Evolutionary conservation across 768 basidiomycete species (phyloP).

Genomic region (Paxillus ammoniavirescens): DNA sequence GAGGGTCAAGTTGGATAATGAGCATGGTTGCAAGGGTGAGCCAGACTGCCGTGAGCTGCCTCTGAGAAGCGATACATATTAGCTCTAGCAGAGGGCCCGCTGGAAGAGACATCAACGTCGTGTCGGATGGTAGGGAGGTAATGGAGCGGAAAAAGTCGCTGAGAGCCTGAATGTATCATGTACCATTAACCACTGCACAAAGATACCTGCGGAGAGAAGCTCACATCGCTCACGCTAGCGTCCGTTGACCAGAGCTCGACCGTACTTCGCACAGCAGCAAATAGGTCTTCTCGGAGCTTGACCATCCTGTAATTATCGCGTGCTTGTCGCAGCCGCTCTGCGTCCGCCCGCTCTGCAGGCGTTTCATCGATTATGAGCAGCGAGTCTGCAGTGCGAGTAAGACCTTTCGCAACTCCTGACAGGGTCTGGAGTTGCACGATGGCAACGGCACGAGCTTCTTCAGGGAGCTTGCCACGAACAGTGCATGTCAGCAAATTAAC

Average conservation of each 20-base stretch:
- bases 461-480: conserved; percentile 50
- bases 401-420: conserved; percentile 82
- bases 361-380: conserved; percentile 57
- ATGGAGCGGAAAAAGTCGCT: conserved; percentile 86
- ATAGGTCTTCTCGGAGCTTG: conserved; percentile 65
- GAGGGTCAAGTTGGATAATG: conserved; percentile 79
- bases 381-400: conserved; percentile 75
- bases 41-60: conserved; percentile 81
- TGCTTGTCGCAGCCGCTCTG: conserved; percentile 54
- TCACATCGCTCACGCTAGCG: conserved; percentile 71
- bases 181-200: conserved; percentile 1
- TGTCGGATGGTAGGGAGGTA: conserved; percentile 74
- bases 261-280: conserved; percentile 54
- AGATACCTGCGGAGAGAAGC: conserved; percentile 28
- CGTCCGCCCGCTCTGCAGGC: conserved; percentile 49
- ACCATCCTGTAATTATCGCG: conserved; percentile 63
- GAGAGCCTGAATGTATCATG: conserved; percentile 48
- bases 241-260: conserved; percentile 81
- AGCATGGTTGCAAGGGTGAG: conserved; percentile 79
- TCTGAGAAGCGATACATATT: conserved; percentile 68
- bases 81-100: conserved; percentile 80
- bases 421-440: conserved; percentile 78
- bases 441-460: conserved; percentile 64
- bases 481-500: neutral
- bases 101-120: conserved; percentile 77